Base-by-base conservation (phyloP, 164 flowering plant genomes). In the Vitis amurensis region DNA sequence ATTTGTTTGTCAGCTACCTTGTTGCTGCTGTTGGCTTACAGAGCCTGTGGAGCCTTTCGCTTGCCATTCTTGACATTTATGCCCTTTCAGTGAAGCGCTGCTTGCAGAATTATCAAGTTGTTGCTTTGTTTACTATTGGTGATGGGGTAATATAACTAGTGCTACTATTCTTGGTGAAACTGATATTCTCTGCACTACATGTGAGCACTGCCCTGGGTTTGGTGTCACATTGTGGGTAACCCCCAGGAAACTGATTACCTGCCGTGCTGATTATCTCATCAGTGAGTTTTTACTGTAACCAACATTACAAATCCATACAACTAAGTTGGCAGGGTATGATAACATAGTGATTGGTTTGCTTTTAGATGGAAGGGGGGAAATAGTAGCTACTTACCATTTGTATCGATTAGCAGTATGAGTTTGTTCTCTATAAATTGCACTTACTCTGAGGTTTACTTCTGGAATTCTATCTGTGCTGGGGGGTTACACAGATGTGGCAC, bases 11-110 rank as follows among this genome's bases (percentile, higher is more conserved):
- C 84, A 88, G 90, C 76, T 88, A 81, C 76, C 88, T 88, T 68
- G 92, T 86, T 62, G 92, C 86, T 12, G 90, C 90, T 69, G 65
- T 80, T 68, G 80, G 88, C 44, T 77, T 88, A 68, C 92, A 88
- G 82, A 76, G 80, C 68, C 56, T 85, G 70, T 88, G 92, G 92
- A 88, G 92, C 70, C 75, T 86, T 55, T 70, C 78, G 0, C 27
- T 23, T 23, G 27, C 27, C 27, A 23, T 23, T 23, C 27, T 23
- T 23, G 27, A 23, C 27, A 23, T 23, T 23, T 23, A 23, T 23
- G 27, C 27, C 27, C 75, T 88, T 30, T 61, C 82, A 51, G 90
- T 88, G 58, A 80, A 65, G 61, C 87, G 92, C 13, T 74, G 85
- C 68, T 71, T 84, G 75, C 86, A 79, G 52, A 86, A 82, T 63